Evolutionary conservation across 1,284 basidiomycete species (phyloP), one percentile per base, ranked within the genome.

Genomic region (Malassezia nana): DNA sequence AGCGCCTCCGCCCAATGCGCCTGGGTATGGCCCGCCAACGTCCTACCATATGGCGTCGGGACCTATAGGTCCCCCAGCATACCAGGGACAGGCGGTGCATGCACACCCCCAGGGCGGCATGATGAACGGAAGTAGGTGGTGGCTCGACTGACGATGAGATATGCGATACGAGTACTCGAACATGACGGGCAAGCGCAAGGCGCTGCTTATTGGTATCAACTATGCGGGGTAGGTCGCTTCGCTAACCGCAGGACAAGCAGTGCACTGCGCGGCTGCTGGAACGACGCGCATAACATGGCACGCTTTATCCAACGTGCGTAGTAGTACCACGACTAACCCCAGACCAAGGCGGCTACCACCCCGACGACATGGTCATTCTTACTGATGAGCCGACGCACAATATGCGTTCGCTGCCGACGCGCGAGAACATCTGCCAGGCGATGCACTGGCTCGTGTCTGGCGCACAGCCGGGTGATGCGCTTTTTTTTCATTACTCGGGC

Each of bases 391-490:
- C 63, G 31, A 46, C 55, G 13, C 35, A 33, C 35, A 64, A 74
- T 46, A 48, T 59, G 28, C 62, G 67, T 41, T 71, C 69, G 38
- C 64, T 69, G 28, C 72, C 72, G 2, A 74, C 72, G 22, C 58
- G 72, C 6, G 65, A 64, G 30, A 74, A 74, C 66, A 74, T 74
- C 20, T 22, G 65, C 25, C 66, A 66, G 12, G 72, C 72, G 25
- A 74, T 74, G 69, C 61, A 74, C 53, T 74, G 72, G 72, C 56
- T 74, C 41, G 67, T 74, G 10, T 59, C 61, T 10, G 67, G 60
- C 24, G 72, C 72, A 5, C 54, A 55, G 35, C 60, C 67, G 0
- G 68, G 68, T 38, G 72, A 74, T 51, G 69, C 69, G 41, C 69
- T 74, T 44, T 74, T 74, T 62, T 74, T 73, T 66, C 68, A 72